Percentiles rank a stretch among this genome's conserved stretches.
These are phyloP conservation scores for Teunomyces kruisii DNA, from an alignment of 805 yeast genomes.

Conservation along the genomic window DNA sequence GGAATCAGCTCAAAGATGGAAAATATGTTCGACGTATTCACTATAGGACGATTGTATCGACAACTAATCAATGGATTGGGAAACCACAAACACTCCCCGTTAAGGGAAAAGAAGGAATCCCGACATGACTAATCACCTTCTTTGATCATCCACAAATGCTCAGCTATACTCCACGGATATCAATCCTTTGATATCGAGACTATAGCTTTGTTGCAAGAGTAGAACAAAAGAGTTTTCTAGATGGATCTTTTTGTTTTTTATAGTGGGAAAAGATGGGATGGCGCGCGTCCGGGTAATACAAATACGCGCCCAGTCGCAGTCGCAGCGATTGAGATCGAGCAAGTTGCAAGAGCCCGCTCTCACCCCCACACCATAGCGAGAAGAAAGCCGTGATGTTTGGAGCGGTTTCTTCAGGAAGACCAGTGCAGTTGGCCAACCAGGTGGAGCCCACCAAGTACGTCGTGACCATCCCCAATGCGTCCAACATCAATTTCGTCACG, in stretches of 20 bases:
- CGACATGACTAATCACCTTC: conserved; percentile 13
- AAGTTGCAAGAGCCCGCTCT: too few species aligned
- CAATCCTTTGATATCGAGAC: conserved; percentile 9
- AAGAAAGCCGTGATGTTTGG: conserved; percentile 55
- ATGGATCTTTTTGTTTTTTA: neutral
- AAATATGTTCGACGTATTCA: conserved; percentile 72
- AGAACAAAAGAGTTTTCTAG: neutral
- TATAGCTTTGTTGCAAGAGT: conserved; percentile 1
- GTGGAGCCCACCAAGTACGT: conserved; percentile 70
- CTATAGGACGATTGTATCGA: conserved; percentile 68
- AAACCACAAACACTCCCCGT: neutral
- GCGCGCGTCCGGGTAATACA: conserved; percentile 1
- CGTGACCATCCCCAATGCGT: conserved; percentile 59
- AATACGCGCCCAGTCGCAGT: conserved; percentile 10
- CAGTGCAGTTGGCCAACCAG: conserved; percentile 57
- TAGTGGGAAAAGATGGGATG: neutral
- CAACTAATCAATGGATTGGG: conserved; percentile 11
- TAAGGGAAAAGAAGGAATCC: conserved; percentile 5
- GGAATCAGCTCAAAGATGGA: conserved; percentile 59
- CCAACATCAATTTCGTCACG: conserved; percentile 73
- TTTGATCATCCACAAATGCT: conserved; percentile 18
- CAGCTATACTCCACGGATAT: conserved; percentile 3
- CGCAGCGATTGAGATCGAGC: neutral
- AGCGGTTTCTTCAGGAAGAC: conserved; percentile 73
- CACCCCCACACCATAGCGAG: too few species aligned